These are phyloP conservation scores for Monilinia vaccinii-corymbosi DNA, from an alignment of 2,329 filamentous ascomycete genomes.

Conservation along the genomic window DNA sequence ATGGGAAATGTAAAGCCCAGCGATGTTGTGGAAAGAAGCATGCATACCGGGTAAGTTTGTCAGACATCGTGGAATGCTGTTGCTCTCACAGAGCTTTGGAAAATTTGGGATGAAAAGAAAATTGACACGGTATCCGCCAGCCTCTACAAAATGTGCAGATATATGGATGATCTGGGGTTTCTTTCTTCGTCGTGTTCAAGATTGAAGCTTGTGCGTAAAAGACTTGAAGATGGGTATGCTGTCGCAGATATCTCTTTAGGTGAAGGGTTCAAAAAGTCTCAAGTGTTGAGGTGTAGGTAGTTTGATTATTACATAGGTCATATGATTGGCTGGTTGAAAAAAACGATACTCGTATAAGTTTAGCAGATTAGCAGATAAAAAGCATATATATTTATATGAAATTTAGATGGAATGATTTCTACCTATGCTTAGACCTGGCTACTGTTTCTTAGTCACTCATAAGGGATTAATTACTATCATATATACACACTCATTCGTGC, in stretches of 20 bases:
- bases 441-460: too few relatives aligned
- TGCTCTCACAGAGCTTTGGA: slow-evolving; percentile 1
- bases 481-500: too few relatives aligned
- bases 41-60: slow-evolving; percentile 86
- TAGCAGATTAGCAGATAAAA: too few relatives aligned
- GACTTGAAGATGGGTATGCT: neutral
- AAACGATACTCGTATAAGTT: too few relatives aligned
- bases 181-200: neutral
- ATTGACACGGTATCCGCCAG: neutral
- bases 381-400: too few relatives aligned
- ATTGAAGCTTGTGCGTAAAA: neutral
- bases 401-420: too few relatives aligned
- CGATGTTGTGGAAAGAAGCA: slow-evolving; percentile 8
- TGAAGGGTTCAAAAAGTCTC: neutral
- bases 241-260: neutral
- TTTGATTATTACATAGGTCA: slow-evolving; percentile 1
- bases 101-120: neutral
- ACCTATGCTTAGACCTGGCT: too few relatives aligned
- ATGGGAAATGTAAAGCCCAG: neutral
- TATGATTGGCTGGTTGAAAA: neutral
- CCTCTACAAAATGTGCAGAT: neutral
- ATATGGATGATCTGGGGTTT: neutral
- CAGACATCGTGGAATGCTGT: slow-evolving; percentile 54
- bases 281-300: neutral
- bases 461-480: too few relatives aligned